These are phyloP conservation scores for Fonsecaea pedrosoi DNA, from an alignment of 2,329 filamentous ascomycete species.

Conservation along the genomic window DNA sequence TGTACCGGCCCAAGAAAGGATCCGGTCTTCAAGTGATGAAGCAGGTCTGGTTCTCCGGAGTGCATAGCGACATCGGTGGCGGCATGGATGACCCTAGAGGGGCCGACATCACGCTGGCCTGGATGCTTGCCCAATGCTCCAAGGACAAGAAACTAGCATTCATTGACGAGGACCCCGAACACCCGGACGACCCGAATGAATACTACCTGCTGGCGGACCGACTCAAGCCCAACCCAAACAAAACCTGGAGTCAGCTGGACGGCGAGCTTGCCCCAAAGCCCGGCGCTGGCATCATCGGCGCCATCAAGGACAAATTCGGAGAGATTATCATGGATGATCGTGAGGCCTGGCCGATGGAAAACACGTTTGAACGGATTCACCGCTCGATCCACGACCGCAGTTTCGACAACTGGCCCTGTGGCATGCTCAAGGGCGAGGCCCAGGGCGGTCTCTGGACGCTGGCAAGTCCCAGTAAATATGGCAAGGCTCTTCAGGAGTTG, in stretches of 20 bases:
- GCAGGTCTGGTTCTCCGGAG: slow-evolving; percentile 59
- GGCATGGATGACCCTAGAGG: slow-evolving; percentile 54
- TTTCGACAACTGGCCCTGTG: slow-evolving; percentile 20
- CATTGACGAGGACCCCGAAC: slow-evolving; percentile 26
- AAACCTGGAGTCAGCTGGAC: slow-evolving; percentile 17
- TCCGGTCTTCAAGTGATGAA: slow-evolving; percentile 45
- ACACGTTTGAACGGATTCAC: slow-evolving; percentile 27
- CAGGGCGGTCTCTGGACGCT: slow-evolving; percentile 10
- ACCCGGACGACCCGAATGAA: slow-evolving; percentile 20
- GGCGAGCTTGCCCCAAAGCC: slow-evolving; percentile 14
- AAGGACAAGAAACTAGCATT: slow-evolving; percentile 33
- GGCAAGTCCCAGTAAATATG: slow-evolving; percentile 2
- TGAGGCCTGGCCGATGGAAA: slow-evolving; percentile 22
- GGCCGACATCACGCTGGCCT: slow-evolving; percentile 58
- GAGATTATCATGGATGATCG: slow-evolving; percentile 19
- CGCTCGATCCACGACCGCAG: slow-evolving; percentile 28
- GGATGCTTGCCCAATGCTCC: slow-evolving; percentile 61
- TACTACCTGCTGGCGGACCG: slow-evolving; percentile 30
- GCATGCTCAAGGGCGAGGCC: slow-evolving; percentile 16
- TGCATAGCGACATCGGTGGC: slow-evolving; percentile 55
- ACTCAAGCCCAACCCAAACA: slow-evolving; percentile 24
- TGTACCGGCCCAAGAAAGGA: slow-evolving; percentile 44
- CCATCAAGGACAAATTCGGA: neutral
- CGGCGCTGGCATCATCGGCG: slow-evolving; percentile 7
- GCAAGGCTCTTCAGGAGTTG: slow-evolving; percentile 18